A percentile compares a stretch with the other conserved stretches of the same genome.
These are phyloP conservation scores for Schoenoplectus tabernaemontani DNA, from an alignment of 202 grass and related monocot genomes.

Conservation along the genomic window DNA sequence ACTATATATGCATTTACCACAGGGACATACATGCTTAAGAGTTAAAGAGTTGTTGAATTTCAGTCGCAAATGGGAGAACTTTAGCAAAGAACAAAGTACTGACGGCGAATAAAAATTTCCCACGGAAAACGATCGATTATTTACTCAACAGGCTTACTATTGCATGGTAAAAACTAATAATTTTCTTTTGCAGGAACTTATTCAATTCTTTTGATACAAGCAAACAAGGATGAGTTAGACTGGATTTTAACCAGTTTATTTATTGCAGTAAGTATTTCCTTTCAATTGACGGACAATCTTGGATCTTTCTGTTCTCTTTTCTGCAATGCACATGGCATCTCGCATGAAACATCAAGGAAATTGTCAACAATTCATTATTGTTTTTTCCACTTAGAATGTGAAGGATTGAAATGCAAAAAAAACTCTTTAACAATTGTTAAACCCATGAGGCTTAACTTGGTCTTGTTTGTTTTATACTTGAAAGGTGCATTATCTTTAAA, in stretches of 20 bases:
- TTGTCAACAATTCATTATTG: not conserved
- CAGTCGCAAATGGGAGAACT: not conserved
- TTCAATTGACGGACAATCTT: not conserved
- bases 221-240: constrained; percentile 66
- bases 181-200: constrained; percentile 41
- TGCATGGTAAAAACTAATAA: not conserved
- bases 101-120: not conserved
- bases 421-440: not conserved
- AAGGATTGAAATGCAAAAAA: not conserved
- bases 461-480: too few species aligned
- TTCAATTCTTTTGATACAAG: constrained; percentile 71
- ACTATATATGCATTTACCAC: not conserved
- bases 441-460: not conserved
- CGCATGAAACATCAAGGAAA: not conserved
- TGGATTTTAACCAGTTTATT: constrained; percentile 88
- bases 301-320: not conserved
- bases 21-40: not conserved
- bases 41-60: not conserved
- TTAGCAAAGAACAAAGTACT: not conserved
- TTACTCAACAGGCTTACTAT: not conserved
- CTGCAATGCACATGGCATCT: not conserved
- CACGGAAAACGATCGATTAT: not conserved
- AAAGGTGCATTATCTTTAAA: too few species aligned
- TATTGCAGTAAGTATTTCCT: constrained; percentile 66
- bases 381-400: not conserved